Evolutionary conservation across 1,284 basidiomycete species (phyloP).

Genomic region (Rhodotorula sp.): DNA sequence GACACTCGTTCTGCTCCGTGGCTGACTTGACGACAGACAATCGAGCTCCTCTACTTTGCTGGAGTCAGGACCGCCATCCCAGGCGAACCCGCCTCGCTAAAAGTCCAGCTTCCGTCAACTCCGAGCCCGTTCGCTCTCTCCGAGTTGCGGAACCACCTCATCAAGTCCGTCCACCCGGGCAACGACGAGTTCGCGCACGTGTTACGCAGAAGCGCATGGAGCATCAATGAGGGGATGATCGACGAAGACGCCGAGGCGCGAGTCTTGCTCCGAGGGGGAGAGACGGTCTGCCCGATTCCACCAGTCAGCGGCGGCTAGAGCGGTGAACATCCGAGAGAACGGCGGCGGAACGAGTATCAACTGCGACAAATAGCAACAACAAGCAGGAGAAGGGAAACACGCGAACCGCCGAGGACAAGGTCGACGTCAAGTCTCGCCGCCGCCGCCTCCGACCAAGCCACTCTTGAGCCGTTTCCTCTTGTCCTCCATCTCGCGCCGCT

Average conservation of each 20-base stretch:
- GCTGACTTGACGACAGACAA: constrained; percentile 4
- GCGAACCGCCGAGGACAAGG: background rate
- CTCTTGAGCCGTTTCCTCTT: constrained; percentile 24
- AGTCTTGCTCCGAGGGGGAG: constrained; percentile 64
- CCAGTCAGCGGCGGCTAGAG: constrained; percentile 72
- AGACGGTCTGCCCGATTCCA: constrained; percentile 75
- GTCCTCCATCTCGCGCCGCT: constrained; percentile 63
- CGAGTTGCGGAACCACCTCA: constrained; percentile 57
- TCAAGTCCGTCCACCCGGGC: constrained; percentile 56
- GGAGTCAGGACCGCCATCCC: constrained; percentile 65
- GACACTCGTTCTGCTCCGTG: background rate
- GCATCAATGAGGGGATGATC: constrained; percentile 74
- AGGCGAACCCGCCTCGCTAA: constrained; percentile 56
- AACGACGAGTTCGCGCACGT: constrained; percentile 56
- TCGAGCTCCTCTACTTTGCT: constrained; percentile 68
- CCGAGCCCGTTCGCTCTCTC: constrained; percentile 56
- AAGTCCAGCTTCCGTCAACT: constrained; percentile 52
- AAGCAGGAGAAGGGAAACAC: background rate
- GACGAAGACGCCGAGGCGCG: constrained; percentile 52
- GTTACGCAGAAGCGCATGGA: constrained; percentile 65
- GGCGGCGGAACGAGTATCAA: background rate
- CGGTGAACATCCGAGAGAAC: too few relatives aligned
- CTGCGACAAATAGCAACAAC: constrained; percentile 8
- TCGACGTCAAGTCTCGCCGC: background rate
- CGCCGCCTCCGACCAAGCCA: background rate